Conservation (phyloP, 108 stramenopile species). For the Schizochytrium sp. region DNA sequence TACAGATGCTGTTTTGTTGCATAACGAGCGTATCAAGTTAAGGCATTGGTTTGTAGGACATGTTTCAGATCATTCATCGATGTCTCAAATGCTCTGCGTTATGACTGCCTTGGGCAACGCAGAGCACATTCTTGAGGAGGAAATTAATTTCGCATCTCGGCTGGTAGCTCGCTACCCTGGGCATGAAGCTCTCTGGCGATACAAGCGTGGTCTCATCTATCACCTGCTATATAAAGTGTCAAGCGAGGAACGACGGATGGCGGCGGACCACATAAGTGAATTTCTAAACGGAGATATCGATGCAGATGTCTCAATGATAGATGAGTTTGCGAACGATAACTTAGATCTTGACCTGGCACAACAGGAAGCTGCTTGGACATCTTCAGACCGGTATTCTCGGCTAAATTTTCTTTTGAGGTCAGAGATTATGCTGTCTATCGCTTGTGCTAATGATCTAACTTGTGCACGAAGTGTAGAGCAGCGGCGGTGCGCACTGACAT, state of each 20-base stretch:
- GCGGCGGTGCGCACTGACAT: background rate
- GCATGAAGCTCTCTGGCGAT: conserved; percentile 20
- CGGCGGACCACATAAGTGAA: too few species aligned
- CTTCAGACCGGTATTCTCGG: background rate
- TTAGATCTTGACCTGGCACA: background rate
- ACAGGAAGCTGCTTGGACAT: background rate
- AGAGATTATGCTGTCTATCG: background rate
- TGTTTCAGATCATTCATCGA: conserved; percentile 11
- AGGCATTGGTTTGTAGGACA: background rate
- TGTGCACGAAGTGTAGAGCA: conserved; percentile 3
- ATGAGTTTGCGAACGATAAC: background rate
- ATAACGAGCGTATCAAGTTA: background rate
- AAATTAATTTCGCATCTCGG: background rate
- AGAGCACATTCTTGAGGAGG: background rate
- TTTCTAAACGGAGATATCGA: background rate
- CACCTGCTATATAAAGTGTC: background rate
- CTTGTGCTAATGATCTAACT: background rate
- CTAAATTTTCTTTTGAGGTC: background rate
- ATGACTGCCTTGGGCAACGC: background rate
- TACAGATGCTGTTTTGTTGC: background rate
- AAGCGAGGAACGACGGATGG: too few species aligned
- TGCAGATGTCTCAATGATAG: background rate
- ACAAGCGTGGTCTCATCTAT: background rate
- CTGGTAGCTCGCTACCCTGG: background rate
- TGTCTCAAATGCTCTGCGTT: conserved; percentile 21